phyloP scores from a whole-genome alignment of 1,284 basidiomycete genomes.

The Retiboletus fuscus region DNA sequence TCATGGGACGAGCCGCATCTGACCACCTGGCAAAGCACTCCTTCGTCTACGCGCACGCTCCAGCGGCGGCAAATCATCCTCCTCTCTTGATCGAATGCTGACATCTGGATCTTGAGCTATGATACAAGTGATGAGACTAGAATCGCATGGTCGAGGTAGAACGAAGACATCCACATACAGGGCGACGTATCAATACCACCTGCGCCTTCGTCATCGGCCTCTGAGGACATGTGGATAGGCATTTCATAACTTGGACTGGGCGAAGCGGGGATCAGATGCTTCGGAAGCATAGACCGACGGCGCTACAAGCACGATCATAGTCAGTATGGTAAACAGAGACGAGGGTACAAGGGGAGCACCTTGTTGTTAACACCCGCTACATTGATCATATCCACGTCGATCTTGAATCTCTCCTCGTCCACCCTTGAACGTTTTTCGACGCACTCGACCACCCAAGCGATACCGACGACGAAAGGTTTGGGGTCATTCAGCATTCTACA shows the following conservation, averaged over 20 bases:
- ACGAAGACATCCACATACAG: slow-evolving; percentile 52
- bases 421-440: slow-evolving; percentile 76
- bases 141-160: slow-evolving; percentile 1
- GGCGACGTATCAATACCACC: slow-evolving; percentile 57
- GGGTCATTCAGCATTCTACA: slow-evolving; percentile 70
- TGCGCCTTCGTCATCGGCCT: slow-evolving; percentile 44
- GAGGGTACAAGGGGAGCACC: slow-evolving; percentile 57
- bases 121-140: slow-evolving; percentile 12
- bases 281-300: slow-evolving; percentile 77
- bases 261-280: slow-evolving; percentile 56
- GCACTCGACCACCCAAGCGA: slow-evolving; percentile 92
- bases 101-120: slow-evolving; percentile 45
- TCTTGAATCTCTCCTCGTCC: slow-evolving; percentile 74
- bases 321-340: background rate
- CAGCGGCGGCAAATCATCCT: slow-evolving; percentile 34
- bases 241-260: slow-evolving; percentile 45
- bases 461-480: slow-evolving; percentile 84
- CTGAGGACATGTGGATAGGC: slow-evolving; percentile 40
- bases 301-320: slow-evolving; percentile 49
- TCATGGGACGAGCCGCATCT: slow-evolving; percentile 41
- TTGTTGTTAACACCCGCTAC: slow-evolving; percentile 75
- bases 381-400: slow-evolving; percentile 77
- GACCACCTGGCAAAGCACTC: slow-evolving; percentile 46
- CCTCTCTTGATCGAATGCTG: slow-evolving; percentile 12
- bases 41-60: slow-evolving; percentile 62